A percentile compares a stretch with the other conserved stretches of the same genome.
Evolutionary conservation across 139 green algal species (phyloP).

Genomic region (Choricystis sp.): DNA sequence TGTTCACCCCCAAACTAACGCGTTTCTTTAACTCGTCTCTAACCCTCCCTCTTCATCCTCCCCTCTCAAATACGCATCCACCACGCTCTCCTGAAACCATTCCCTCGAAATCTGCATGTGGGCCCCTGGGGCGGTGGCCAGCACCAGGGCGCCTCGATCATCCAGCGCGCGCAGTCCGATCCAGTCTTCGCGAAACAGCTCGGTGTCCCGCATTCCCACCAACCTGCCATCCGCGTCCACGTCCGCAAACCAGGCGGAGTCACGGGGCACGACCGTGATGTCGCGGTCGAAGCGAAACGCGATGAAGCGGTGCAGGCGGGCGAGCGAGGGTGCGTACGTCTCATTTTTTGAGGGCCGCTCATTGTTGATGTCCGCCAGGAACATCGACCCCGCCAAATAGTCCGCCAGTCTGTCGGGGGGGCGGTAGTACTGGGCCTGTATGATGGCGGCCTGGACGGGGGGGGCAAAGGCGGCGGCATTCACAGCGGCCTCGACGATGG

Average conservation of each 20-base stretch:
- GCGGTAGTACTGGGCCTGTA: constrained; percentile 84
- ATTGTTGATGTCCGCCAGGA: constrained; percentile 66
- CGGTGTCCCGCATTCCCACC: constrained; percentile 9
- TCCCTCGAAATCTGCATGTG: constrained; percentile 71
- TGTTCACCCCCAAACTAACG: no score
- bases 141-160: constrained; percentile 25
- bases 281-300: constrained; percentile 64
- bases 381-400: neutral
- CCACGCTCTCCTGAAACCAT: constrained; percentile 45
- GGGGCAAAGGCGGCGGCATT: constrained; percentile 45
- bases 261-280: constrained; percentile 28
- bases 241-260: constrained; percentile 12
- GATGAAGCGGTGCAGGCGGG: constrained; percentile 47
- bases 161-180: constrained; percentile 55
- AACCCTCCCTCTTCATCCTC: no score
- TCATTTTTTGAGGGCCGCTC: constrained; percentile 33
- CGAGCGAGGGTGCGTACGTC: constrained; percentile 54
- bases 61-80: constrained; percentile 30
- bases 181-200: constrained; percentile 33
- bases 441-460: constrained; percentile 41
- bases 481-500: neutral
- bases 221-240: neutral
- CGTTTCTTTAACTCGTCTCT: no score
- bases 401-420: constrained; percentile 3
- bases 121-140: constrained; percentile 19